A percentile compares a stretch with the other conserved stretches of the same genome.
These are phyloP conservation scores for Neurospora sp. DNA, from an alignment of 495 filamentous ascomycete species.

Conservation along the genomic window DNA sequence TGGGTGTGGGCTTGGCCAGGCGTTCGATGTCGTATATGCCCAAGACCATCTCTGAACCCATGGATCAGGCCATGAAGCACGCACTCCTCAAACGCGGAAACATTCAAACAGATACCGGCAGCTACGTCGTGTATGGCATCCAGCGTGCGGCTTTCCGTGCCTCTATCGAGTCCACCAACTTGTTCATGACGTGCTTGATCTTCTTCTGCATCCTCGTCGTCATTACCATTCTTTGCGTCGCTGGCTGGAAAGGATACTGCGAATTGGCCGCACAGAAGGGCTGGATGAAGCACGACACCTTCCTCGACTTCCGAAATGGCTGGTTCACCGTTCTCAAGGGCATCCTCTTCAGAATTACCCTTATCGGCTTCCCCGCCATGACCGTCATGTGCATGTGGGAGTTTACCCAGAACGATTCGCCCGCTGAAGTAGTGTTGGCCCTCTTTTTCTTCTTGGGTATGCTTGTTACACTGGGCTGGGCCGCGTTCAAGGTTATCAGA, in stretches of 20 bases:
- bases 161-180: conserved; percentile 80
- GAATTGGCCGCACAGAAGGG: conserved; percentile 63
- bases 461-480: conserved; percentile 76
- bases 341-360: conserved; percentile 84
- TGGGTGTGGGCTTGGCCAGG: conserved; percentile 31
- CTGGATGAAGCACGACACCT: conserved; percentile 79
- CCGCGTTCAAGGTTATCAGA: conserved; percentile 77
- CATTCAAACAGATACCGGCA: conserved; percentile 40
- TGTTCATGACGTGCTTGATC: conserved; percentile 84
- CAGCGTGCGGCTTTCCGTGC: conserved; percentile 82
- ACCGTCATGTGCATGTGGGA: conserved; percentile 91
- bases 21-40: conserved; percentile 42
- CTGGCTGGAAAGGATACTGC: conserved; percentile 71
- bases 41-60: conserved; percentile 37
- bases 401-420: conserved; percentile 74
- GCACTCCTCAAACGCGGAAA: conserved; percentile 35
- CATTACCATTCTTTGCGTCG: conserved; percentile 58
- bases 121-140: conserved; percentile 75
- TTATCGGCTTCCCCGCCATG: conserved; percentile 95
- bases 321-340: conserved; percentile 53
- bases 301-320: conserved; percentile 89
- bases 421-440: conserved; percentile 79
- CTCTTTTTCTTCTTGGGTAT: conserved; percentile 84
- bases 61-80: conserved; percentile 11
- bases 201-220: conserved; percentile 78